phyloP scores from a whole-genome alignment of 2,329 filamentous ascomycete genomes.

The Colletotrichum tropicicola region DNA sequence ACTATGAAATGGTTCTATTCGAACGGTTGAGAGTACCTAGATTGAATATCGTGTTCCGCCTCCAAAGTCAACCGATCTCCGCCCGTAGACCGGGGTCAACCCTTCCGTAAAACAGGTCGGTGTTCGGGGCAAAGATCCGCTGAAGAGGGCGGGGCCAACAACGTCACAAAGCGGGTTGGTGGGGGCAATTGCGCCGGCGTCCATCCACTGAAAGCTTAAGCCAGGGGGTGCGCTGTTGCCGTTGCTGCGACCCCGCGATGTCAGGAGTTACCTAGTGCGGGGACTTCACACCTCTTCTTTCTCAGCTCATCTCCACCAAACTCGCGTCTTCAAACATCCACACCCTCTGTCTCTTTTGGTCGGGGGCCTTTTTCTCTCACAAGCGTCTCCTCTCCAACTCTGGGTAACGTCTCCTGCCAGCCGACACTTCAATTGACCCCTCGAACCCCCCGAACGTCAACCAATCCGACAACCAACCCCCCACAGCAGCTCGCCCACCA shows the following conservation, averaged over 20 bases:
- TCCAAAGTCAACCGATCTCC: no score
- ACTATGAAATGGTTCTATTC: no score
- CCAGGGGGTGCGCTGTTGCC: neutral
- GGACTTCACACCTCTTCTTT: conserved; percentile 16
- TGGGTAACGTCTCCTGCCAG: no score
- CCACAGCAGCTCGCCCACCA: conserved; percentile 14
- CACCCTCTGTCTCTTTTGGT: no score
- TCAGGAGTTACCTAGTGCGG: conserved; percentile 19
- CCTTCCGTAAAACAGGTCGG: neutral
- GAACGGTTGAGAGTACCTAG: no score
- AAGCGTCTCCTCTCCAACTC: no score
- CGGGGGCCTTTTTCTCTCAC: no score
- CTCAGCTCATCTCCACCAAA: neutral
- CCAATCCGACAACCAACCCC: neutral
- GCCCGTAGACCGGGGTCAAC: neutral
- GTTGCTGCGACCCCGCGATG: conserved; percentile 23
- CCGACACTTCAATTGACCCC: neutral
- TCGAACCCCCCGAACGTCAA: neutral
- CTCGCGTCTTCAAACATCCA: neutral
- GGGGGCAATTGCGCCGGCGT: neutral
- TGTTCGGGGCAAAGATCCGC: conserved; percentile 26
- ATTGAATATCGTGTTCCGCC: no score
- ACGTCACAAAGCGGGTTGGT: conserved; percentile 14
- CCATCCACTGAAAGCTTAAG: neutral
- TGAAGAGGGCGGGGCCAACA: conserved; percentile 16